A percentile compares a stretch with the other conserved stretches of the same genome.
Evolutionary conservation across 257 asterid species (phyloP).

Genomic region (Solanum ossicruentum): DNA sequence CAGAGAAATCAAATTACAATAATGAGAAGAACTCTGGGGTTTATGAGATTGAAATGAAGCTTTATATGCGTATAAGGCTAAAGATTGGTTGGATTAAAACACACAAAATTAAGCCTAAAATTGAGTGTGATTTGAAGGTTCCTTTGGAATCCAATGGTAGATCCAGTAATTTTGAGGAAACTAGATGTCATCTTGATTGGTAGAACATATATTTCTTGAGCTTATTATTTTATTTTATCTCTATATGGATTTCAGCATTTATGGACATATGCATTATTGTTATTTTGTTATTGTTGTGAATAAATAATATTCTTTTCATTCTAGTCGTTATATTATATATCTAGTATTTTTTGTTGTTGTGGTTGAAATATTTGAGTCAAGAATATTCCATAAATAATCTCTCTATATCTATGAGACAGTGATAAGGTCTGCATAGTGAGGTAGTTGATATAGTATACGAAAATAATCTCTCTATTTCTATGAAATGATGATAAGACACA

Average conservation of each 20-base stretch:
- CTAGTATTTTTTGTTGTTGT: too few relatives aligned
- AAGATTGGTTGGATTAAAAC: slow-evolving; percentile 36
- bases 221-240: background rate
- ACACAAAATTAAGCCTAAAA: slow-evolving; percentile 47
- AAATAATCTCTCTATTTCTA: too few relatives aligned
- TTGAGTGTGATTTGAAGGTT: slow-evolving; percentile 50
- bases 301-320: background rate
- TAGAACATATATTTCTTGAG: slow-evolving; percentile 4
- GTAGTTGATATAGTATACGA: too few relatives aligned
- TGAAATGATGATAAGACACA: too few relatives aligned
- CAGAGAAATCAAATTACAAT: slow-evolving; percentile 23
- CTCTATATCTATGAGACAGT: too few relatives aligned
- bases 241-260: background rate
- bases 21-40: slow-evolving; percentile 13
- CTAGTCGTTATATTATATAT: too few relatives aligned
- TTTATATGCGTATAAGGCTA: slow-evolving; percentile 31
- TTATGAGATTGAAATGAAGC: slow-evolving; percentile 44
- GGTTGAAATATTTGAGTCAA: too few relatives aligned
- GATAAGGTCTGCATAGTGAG: too few relatives aligned
- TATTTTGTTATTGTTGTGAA: slow-evolving; percentile 2
- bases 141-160: slow-evolving; percentile 43
- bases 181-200: slow-evolving; percentile 60
- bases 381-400: too few relatives aligned
- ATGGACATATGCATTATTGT: background rate
- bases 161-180: slow-evolving; percentile 20